Conservation (phyloP, 2,329 filamentous ascomycete genomes). For the Neoscytalidium dimidiatum region DNA sequence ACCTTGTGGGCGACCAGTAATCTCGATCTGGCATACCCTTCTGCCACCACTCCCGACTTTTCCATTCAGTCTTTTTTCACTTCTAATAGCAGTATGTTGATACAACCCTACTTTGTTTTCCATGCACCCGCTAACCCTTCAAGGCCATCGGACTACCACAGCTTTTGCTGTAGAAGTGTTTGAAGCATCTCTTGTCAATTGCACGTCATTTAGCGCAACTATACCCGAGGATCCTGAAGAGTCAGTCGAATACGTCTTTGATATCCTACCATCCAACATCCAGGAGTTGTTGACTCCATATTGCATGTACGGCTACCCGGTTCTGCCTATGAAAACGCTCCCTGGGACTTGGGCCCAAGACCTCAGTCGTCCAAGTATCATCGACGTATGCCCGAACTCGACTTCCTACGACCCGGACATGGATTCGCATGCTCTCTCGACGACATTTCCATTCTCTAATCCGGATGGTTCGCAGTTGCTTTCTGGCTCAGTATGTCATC, state of each 20-base stretch:
- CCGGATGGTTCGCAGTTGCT: too few species aligned
- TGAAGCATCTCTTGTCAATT: background rate
- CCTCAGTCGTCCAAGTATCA: background rate
- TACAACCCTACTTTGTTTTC: background rate
- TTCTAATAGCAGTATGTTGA: background rate
- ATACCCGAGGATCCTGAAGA: background rate
- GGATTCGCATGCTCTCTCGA: background rate
- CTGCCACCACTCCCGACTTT: background rate
- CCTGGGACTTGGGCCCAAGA: background rate
- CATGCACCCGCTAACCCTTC: background rate
- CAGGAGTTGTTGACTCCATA: background rate
- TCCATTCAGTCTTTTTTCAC: background rate
- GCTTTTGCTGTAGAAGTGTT: background rate
- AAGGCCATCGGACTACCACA: background rate
- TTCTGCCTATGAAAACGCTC: background rate
- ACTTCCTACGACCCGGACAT: background rate
- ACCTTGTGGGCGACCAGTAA: background rate
- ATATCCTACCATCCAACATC: background rate
- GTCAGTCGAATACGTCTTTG: background rate
- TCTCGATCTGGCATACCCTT: background rate
- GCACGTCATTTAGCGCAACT: background rate
- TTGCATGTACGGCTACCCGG: background rate
- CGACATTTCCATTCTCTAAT: background rate
- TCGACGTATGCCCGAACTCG: background rate
- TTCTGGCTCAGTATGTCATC: background rate